Base-by-base conservation (phyloP, 1,284 basidiomycete genomes). In the Xanthoconium separans region DNA sequence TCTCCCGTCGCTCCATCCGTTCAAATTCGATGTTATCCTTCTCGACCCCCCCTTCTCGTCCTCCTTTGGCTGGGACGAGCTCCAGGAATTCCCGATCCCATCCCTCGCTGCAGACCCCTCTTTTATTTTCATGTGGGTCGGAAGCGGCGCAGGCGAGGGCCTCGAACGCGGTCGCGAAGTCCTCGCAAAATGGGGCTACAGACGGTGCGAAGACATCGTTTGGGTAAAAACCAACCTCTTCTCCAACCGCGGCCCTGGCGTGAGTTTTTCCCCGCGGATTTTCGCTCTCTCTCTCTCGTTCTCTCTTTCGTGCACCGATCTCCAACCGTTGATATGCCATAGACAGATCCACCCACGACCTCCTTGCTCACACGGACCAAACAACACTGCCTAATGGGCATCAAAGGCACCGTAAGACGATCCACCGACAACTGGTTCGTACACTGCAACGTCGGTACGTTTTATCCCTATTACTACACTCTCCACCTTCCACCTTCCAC, bases 371-470 rank as follows among this genome's bases (percentile, higher is more conserved):
- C 89, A 9, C 81, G 91, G 36, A 95, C 94, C 48, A 95, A 96
- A 68, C 92, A 98, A 65, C 96, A 99, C 68, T 98, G 95, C 73
- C 76, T 98, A 43, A 98, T 99, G 83, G 97, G 97, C n/a, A 99
- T 99, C 61, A 85, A 93, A 34, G 96, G 96, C 2, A 99, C 96
- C 1, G 96, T 99, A 3, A 84, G 95, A 16, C 81, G 96, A 27
- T 95, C 92, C 20, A 94, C 90, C 2, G 96, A 99, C 70, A 87
- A 85, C 54, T 90, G 92, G 85, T 96, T 98, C 70, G 95, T 98
- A 0, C 95, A 99, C 71, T 98, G 96, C 71, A 99, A 99, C 71
- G 89, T 99, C 59, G 91, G 88, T 90, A 49, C 51, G 66, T 57
- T 3, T 15, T 39, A 22, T 36, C 18, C 15, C 16, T 22, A 15